phyloP scores from a whole-genome alignment of 75 land plant genomes.

The Pinus taeda region DNA sequence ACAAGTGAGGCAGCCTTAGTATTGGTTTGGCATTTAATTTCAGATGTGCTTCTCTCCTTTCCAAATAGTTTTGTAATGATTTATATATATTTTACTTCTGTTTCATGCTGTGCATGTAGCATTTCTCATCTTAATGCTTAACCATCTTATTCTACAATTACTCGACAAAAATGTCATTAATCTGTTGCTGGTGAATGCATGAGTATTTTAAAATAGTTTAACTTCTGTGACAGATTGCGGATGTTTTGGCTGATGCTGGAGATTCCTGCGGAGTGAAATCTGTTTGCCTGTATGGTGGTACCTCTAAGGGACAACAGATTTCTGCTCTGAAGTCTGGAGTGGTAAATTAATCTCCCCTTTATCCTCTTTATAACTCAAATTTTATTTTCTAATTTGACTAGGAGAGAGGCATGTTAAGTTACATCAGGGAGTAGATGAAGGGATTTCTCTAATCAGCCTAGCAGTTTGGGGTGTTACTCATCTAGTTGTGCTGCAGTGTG shows the following conservation, averaged over 20 bases:
- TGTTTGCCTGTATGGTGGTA: slow-evolving; percentile 90
- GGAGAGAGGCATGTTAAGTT: not conserved
- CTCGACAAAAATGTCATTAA: not conserved
- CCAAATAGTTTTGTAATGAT: slow-evolving; percentile 6
- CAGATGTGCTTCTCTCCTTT: not conserved
- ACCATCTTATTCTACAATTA: not conserved
- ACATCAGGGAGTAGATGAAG: not conserved
- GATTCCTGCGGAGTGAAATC: slow-evolving; percentile 62
- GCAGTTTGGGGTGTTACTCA: not conserved
- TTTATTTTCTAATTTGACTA: not conserved
- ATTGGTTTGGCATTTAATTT: not conserved
- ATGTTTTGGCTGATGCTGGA: slow-evolving; percentile 83
- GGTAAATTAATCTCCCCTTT: slow-evolving; percentile 36
- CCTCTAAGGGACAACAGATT: slow-evolving; percentile 87
- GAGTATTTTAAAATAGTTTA: not conserved
- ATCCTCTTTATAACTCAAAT: not conserved
- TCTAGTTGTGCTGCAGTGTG: slow-evolving; percentile 3
- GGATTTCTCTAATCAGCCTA: not conserved
- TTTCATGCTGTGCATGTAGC: not conserved
- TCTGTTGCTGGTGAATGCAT: not conserved
- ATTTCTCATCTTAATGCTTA: not conserved
- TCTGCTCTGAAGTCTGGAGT: slow-evolving; percentile 72
- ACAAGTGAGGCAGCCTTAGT: not conserved
- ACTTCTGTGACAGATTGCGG: slow-evolving; percentile 60
- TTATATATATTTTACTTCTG: slow-evolving; percentile 15